phyloP scores from a whole-genome alignment of 495 filamentous ascomycete genomes.

The Usnea hakonensis region DNA sequence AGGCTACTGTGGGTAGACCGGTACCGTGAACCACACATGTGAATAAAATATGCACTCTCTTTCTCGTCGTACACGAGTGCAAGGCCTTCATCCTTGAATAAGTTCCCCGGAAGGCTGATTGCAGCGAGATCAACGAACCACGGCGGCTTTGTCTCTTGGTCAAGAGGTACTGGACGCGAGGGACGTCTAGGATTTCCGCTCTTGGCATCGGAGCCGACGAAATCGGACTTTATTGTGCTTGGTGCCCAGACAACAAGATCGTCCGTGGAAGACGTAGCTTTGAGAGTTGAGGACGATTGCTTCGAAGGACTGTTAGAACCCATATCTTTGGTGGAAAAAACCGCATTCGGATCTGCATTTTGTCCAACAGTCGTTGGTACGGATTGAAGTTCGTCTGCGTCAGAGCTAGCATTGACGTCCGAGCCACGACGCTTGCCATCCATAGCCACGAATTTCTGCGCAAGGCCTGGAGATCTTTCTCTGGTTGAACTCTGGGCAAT shows the following conservation, averaged over 20 bases:
- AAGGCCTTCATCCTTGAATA: conserved; percentile 1
- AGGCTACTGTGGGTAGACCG: not conserved
- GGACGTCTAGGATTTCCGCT: not conserved
- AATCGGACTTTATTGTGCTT: conserved; percentile 10
- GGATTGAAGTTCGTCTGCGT: conserved; percentile 41
- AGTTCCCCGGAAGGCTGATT: not conserved
- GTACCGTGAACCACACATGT: not conserved
- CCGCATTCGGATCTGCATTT: not conserved
- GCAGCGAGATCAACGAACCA: conserved; percentile 14
- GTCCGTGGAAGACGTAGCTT: not conserved
- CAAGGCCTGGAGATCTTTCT: not conserved
- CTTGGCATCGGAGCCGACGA: not conserved
- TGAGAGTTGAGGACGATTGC: not conserved
- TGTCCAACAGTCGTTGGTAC: conserved; percentile 26
- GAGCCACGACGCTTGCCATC: conserved; percentile 14
- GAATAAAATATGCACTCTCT: conserved; percentile 4
- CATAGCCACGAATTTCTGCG: conserved; percentile 1
- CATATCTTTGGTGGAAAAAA: not conserved
- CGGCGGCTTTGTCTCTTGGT: not conserved
- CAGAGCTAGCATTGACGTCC: conserved; percentile 18
- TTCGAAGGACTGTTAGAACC: conserved; percentile 11
- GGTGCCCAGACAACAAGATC: not conserved
- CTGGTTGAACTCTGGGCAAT: not conserved
- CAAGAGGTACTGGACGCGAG: not conserved
- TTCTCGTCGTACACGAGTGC: conserved; percentile 12